Evolutionary conservation across 495 filamentous ascomycete species (phyloP).

Genomic region (Opeltia flavorubescens): DNA sequence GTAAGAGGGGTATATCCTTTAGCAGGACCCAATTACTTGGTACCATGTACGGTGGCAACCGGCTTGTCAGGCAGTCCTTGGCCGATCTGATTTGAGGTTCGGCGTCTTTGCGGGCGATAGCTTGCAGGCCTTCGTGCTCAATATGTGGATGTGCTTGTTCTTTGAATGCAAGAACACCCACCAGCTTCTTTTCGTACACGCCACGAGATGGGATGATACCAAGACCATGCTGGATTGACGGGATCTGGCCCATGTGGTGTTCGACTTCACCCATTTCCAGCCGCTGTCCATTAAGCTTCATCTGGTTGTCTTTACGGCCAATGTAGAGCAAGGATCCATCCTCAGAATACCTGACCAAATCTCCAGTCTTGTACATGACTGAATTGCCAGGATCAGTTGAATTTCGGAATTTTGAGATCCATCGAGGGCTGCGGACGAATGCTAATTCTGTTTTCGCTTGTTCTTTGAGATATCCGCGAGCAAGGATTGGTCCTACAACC

Average conservation of each 20-base stretch:
- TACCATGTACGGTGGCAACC: conserved; percentile 32
- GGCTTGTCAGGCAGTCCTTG: conserved; percentile 10
- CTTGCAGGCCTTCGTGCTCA: not conserved
- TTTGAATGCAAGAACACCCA: conserved; percentile 7
- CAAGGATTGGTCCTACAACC: conserved; percentile 48
- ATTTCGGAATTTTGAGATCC: conserved; percentile 19
- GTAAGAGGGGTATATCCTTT: conserved; percentile 22
- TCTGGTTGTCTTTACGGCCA: conserved; percentile 26
- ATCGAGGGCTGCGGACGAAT: conserved; percentile 40
- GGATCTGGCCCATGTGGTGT: conserved; percentile 7
- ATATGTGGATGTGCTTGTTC: not conserved
- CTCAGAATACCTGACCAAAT: conserved; percentile 20
- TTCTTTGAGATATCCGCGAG: conserved; percentile 42
- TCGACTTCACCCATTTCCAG: conserved; percentile 35
- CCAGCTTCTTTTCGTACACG: conserved; percentile 6
- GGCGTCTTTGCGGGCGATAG: conserved; percentile 3
- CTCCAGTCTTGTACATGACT: conserved; percentile 24
- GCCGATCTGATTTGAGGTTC: conserved; percentile 3
- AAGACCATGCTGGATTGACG: conserved; percentile 5
- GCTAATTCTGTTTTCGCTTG: conserved; percentile 38
- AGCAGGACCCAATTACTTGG: conserved; percentile 27
- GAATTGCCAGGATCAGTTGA: conserved; percentile 6
- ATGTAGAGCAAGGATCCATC: conserved; percentile 16
- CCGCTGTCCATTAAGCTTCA: conserved; percentile 35
- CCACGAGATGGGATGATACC: conserved; percentile 7